A percentile compares a stretch with the other conserved stretches of the same genome.
Conservation (phyloP, 192 early-diverging fungal genomes). For the Pilaira anomala region DNA sequence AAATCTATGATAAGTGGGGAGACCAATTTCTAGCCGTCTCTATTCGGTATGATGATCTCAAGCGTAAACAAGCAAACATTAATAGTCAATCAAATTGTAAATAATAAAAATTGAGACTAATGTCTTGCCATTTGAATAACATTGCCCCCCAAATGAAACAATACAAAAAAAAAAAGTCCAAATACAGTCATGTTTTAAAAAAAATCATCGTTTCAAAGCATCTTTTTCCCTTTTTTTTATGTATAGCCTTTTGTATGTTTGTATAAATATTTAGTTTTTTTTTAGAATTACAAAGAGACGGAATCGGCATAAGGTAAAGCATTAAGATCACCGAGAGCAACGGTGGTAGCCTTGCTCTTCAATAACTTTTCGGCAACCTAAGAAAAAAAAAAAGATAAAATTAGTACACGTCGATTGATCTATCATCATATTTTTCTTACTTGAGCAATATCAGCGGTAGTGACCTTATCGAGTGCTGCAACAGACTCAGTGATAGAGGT, state of each 20-base stretch:
- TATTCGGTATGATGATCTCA: slow-evolving; percentile 3
- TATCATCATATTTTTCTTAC: slow-evolving; percentile 29
- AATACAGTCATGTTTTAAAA: too few species aligned
- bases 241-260: too few species aligned
- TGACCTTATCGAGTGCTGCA: slow-evolving; percentile 50
- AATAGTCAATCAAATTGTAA: too few species aligned
- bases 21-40: slow-evolving; percentile 1
- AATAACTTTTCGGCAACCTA: slow-evolving; percentile 62
- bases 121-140: too few species aligned
- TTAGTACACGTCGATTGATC: neutral
- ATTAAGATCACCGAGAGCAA: slow-evolving; percentile 70
- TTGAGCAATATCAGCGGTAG: slow-evolving; percentile 59
- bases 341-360: slow-evolving; percentile 70
- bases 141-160: too few species aligned
- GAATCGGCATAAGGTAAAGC: slow-evolving; percentile 77
- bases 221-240: too few species aligned
- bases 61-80: too few species aligned
- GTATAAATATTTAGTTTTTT: too few species aligned
- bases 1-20: slow-evolving; percentile 22
- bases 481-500: slow-evolving; percentile 37
- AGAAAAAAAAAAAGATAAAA: neutral
- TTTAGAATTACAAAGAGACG: slow-evolving; percentile 45
- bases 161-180: too few species aligned
- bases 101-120: too few species aligned
- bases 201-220: too few species aligned